Conservation (phyloP, 805 yeast genomes). For the Sugiyamaella mastotermitis region DNA sequence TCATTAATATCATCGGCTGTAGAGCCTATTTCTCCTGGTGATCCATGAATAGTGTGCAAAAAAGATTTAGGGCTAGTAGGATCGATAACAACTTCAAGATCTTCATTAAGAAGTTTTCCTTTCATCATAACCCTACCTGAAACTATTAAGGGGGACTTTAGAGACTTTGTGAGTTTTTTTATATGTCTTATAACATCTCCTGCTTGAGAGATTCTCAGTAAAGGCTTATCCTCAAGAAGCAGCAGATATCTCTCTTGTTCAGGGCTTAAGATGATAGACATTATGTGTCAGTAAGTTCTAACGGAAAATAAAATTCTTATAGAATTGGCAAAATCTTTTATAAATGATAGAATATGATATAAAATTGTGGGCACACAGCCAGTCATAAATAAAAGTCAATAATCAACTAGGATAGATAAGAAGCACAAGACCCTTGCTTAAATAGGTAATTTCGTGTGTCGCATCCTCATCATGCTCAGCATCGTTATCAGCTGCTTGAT, state of each 20-base stretch:
- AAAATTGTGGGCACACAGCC: too few species aligned
- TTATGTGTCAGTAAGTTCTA: too few species aligned
- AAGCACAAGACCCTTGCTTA: too few species aligned
- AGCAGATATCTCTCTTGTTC: slow-evolving; percentile 4
- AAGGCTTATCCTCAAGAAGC: slow-evolving; percentile 3
- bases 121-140: slow-evolving; percentile 1
- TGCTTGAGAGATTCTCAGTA: slow-evolving; percentile 2
- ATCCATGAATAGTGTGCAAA: slow-evolving; percentile 6
- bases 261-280: too few species aligned
- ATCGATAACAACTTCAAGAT: slow-evolving; percentile 10
- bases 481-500: too few species aligned
- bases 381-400: too few species aligned
- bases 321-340: too few species aligned
- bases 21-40: background rate
- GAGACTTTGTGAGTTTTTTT: background rate
- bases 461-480: too few species aligned
- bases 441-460: too few species aligned
- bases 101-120: slow-evolving; percentile 5
- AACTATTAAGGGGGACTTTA: slow-evolving; percentile 2
- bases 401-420: too few species aligned
- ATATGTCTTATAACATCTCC: background rate
- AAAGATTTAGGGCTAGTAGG: slow-evolving; percentile 3
- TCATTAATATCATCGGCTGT: background rate
- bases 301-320: too few species aligned
- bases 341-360: too few species aligned